Evolutionary conservation across 1,284 basidiomycete genomes (phyloP).

Genomic region (Afroboletus lepidellus): DNA sequence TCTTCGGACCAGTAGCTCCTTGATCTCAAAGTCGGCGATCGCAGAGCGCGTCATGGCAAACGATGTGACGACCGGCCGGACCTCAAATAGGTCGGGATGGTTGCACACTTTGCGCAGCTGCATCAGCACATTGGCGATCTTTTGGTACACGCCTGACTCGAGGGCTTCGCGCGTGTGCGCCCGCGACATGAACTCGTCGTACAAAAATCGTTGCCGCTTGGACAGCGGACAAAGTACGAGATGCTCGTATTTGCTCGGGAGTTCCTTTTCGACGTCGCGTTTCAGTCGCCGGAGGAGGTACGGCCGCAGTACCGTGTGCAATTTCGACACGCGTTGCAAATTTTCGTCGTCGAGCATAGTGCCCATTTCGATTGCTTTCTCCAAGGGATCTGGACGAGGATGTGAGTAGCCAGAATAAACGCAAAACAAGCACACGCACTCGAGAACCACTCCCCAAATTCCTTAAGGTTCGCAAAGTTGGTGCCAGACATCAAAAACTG

Average conservation of each 20-base stretch:
- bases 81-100: conserved; percentile 95
- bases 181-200: conserved; percentile 98
- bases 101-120: conserved; percentile 95
- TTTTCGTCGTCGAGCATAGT: conserved; percentile 81
- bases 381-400: conserved; percentile 73
- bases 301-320: conserved; percentile 91
- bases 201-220: conserved; percentile 93
- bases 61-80: conserved; percentile 89
- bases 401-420: not conserved
- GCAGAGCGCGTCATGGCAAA: conserved; percentile 86
- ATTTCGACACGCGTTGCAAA: conserved; percentile 81
- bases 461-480: conserved; percentile 90
- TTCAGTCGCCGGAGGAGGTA: conserved; percentile 95
- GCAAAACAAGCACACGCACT: conserved; percentile 52
- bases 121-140: conserved; percentile 97
- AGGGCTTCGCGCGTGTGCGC: conserved; percentile 86
- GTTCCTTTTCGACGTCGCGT: conserved; percentile 92
- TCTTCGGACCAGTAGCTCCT: conserved; percentile 82
- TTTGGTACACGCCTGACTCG: conserved; percentile 82
- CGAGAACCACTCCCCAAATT: conserved; percentile 97
- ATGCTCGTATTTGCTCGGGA: conserved; percentile 95
- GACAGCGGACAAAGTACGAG: conserved; percentile 90
- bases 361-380: conserved; percentile 91
- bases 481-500: conserved; percentile 96
- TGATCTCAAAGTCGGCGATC: conserved; percentile 83